A percentile compares a stretch with the other conserved stretches of the same genome.
Evolutionary conservation across 495 filamentous ascomycete species (phyloP).

Genomic region (Lophiostoma macrostomum): DNA sequence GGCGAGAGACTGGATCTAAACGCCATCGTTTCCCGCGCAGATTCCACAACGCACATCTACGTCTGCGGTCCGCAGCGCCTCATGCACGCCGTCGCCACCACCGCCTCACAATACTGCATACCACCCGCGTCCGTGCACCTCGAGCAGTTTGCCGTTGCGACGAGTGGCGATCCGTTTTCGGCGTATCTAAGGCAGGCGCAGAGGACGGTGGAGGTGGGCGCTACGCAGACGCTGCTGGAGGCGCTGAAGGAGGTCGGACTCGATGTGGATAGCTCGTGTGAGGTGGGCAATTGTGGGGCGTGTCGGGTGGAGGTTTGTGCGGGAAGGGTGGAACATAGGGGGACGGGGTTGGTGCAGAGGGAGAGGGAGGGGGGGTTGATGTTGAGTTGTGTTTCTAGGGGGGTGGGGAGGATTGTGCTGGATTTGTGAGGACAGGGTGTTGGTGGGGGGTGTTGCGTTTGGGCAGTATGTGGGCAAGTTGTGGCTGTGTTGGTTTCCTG

Average conservation of each 20-base stretch:
- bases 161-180: constrained; percentile 55
- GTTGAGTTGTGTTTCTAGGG: constrained; percentile 43
- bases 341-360: constrained; percentile 45
- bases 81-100: constrained; percentile 46
- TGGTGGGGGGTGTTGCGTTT: too few species aligned
- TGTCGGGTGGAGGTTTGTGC: constrained; percentile 49
- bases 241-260: constrained; percentile 45
- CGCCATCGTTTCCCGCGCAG: constrained; percentile 40
- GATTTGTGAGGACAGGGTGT: too few species aligned
- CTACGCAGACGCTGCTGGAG: constrained; percentile 43
- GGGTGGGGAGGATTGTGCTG: constrained; percentile 40
- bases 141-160: constrained; percentile 53
- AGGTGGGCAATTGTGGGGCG: constrained; percentile 60
- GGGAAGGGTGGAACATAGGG: constrained; percentile 54
- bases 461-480: too few species aligned
- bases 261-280: constrained; percentile 51
- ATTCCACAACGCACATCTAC: constrained; percentile 53
- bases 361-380: constrained; percentile 48
- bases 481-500: too few species aligned
- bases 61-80: constrained; percentile 53
- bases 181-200: constrained; percentile 43
- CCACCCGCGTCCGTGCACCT: constrained; percentile 50
- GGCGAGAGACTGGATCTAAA: constrained; percentile 50
- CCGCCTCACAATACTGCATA: constrained; percentile 42
- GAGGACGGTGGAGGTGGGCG: constrained; percentile 40